Percentiles rank a stretch among this genome's conserved stretches.
Conservation (phyloP, 169 alveolate genomes). For the Eimeria acervulina region DNA sequence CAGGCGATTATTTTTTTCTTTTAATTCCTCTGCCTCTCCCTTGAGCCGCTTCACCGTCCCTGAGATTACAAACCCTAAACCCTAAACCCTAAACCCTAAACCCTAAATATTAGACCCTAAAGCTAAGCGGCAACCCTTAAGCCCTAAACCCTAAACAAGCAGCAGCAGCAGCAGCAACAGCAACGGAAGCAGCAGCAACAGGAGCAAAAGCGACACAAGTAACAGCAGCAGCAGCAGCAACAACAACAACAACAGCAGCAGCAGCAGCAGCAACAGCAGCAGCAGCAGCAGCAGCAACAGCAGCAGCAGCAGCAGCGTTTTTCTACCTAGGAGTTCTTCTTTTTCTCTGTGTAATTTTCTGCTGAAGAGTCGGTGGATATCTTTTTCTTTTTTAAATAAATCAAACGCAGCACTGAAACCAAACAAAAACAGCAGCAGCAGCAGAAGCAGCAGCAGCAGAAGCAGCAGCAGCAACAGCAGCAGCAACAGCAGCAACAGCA, state of each 20-base stretch:
- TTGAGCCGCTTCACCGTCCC: conserved; percentile 21
- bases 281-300: too few species aligned
- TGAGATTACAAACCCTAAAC: background rate
- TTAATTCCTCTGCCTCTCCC: conserved; percentile 34
- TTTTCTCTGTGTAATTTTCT: conserved; percentile 88
- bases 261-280: background rate
- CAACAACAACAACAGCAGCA: background rate
- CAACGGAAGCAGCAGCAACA: too few species aligned
- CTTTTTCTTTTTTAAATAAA: conserved; percentile 89
- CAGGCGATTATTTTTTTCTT: background rate
- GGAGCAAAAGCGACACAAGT: too few species aligned
- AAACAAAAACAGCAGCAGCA: too few species aligned
- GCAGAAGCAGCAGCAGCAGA: too few species aligned
- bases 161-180: too few species aligned
- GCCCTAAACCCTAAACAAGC: too few species aligned
- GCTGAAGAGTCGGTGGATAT: conserved; percentile 94
- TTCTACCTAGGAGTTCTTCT: conserved; percentile 12
- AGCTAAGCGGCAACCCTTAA: too few species aligned
- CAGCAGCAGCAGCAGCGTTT: background rate
- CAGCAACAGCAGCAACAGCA: too few species aligned
- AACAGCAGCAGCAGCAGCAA: too few species aligned
- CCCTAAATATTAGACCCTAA: background rate
- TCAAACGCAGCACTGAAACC: too few species aligned
- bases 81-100: background rate
- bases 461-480: too few species aligned